phyloP scores from a whole-genome alignment of 1,284 basidiomycete species.

The Ceratobasidium sp. region DNA sequence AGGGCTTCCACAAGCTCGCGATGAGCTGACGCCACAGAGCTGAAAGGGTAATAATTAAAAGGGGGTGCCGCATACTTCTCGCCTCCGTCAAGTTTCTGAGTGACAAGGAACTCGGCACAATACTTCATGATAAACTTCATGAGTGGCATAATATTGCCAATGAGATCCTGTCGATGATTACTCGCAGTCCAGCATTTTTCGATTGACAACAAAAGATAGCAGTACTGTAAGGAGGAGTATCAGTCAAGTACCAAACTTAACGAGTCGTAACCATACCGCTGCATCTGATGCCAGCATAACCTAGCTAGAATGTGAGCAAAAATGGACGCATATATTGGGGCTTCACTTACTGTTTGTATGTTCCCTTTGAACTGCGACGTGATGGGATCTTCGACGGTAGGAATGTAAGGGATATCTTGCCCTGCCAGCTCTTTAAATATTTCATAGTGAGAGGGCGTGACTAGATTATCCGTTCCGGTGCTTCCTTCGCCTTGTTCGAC shows the following conservation, averaged over 20 bases:
- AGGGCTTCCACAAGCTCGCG: background rate
- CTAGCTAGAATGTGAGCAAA: background rate
- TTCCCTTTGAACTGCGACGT: background rate
- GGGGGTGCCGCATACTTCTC: background rate
- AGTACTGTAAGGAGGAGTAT: constrained; percentile 12
- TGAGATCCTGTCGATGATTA: background rate
- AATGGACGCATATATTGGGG: no score
- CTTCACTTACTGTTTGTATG: constrained; percentile 8
- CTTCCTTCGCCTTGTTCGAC: constrained; percentile 36
- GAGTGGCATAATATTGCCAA: constrained; percentile 3
- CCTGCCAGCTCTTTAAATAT: constrained; percentile 16
- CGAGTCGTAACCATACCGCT: constrained; percentile 4
- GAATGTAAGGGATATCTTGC: background rate
- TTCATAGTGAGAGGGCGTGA: constrained; percentile 6
- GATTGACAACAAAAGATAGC: constrained; percentile 30
- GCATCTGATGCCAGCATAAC: constrained; percentile 32
- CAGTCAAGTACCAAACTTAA: background rate
- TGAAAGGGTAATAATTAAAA: background rate
- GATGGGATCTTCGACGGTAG: constrained; percentile 5
- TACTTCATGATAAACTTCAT: constrained; percentile 17
- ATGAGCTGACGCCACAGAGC: background rate
- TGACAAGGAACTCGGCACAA: constrained; percentile 16
- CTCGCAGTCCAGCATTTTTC: constrained; percentile 6
- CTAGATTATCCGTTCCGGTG: background rate
- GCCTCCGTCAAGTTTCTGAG: background rate